Evolutionary conservation across 1,139 yeast species (phyloP).

Genomic region (Blastobotrys aristatus): DNA sequence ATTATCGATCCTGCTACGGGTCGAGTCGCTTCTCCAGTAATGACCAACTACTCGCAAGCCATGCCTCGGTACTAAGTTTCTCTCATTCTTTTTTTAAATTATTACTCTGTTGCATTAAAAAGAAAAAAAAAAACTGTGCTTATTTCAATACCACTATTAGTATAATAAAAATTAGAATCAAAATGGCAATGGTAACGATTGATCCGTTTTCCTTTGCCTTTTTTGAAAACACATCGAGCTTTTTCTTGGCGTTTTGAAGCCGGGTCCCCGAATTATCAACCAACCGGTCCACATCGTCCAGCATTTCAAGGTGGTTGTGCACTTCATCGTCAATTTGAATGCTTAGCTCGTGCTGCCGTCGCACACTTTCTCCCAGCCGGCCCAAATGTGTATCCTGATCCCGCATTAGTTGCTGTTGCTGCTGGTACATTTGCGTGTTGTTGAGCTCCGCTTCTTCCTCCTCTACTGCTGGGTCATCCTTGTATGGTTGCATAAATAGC

Average conservation of each 20-base stretch:
- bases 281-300: slow-evolving; percentile 66
- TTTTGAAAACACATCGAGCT: slow-evolving; percentile 51
- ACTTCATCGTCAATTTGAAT: slow-evolving; percentile 60
- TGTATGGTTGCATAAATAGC: slow-evolving; percentile 40
- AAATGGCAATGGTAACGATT: slow-evolving; percentile 59
- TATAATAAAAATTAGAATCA: slow-evolving; percentile 54
- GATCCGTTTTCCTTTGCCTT: slow-evolving; percentile 67
- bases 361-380: slow-evolving; percentile 53
- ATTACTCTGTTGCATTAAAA: background rate
- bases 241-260: slow-evolving; percentile 49
- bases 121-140: too few species aligned
- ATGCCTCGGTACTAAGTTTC: slow-evolving; percentile 5
- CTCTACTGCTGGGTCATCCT: slow-evolving; percentile 39
- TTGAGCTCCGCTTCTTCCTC: slow-evolving; percentile 22
- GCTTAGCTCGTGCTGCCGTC: slow-evolving; percentile 63
- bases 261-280: slow-evolving; percentile 52
- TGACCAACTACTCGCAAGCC: slow-evolving; percentile 1
- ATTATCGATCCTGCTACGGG: slow-evolving; percentile 67
- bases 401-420: slow-evolving; percentile 58
- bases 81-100: background rate
- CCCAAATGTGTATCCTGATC: slow-evolving; percentile 63
- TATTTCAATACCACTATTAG: slow-evolving; percentile 56
- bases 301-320: slow-evolving; percentile 59
- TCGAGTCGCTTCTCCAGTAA: slow-evolving; percentile 51
- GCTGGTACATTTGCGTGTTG: slow-evolving; percentile 45